Evolutionary conservation across 257 asterid species (phyloP).

Genomic region (Cynanchum wilfordii): DNA sequence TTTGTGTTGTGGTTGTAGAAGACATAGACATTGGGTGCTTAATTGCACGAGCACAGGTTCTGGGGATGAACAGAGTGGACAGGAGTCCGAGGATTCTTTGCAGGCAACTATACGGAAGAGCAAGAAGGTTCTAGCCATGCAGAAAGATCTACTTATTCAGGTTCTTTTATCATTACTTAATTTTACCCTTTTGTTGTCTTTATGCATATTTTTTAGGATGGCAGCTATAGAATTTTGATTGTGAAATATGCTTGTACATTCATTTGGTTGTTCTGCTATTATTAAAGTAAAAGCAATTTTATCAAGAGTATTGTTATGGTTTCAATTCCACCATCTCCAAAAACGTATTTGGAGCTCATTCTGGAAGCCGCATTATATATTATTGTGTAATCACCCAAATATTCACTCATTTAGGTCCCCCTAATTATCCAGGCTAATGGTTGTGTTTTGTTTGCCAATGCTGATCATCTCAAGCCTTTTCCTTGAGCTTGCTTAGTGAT

Average conservation of each 20-base stretch:
- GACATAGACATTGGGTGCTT: constrained; percentile 33
- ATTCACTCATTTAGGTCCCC: neutral
- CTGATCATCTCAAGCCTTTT: constrained; percentile 9
- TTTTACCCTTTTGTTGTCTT: neutral
- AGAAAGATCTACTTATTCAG: constrained; percentile 67
- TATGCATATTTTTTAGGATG: neutral
- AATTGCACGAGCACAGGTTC: constrained; percentile 35
- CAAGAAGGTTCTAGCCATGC: constrained; percentile 70
- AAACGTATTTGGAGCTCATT: neutral
- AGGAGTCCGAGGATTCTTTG: constrained; percentile 52
- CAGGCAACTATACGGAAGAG: constrained; percentile 74
- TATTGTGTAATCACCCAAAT: neutral
- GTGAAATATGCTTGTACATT: neutral
- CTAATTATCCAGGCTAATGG: neutral
- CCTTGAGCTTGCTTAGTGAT: neutral
- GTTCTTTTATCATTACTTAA: constrained; percentile 24
- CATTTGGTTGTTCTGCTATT: neutral
- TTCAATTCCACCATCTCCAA: neutral
- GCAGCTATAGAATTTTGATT: neutral
- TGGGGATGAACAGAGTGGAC: constrained; percentile 39
- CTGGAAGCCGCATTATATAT: neutral
- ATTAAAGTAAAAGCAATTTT: neutral
- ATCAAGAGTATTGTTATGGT: neutral
- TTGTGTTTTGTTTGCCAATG: neutral
- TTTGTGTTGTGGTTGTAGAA: constrained; percentile 29